A percentile compares a stretch with the other conserved stretches of the same genome.
These are phyloP conservation scores for Nevesoporus exiguus DNA, from an alignment of 768 basidiomycete genomes.

Conservation along the genomic window DNA sequence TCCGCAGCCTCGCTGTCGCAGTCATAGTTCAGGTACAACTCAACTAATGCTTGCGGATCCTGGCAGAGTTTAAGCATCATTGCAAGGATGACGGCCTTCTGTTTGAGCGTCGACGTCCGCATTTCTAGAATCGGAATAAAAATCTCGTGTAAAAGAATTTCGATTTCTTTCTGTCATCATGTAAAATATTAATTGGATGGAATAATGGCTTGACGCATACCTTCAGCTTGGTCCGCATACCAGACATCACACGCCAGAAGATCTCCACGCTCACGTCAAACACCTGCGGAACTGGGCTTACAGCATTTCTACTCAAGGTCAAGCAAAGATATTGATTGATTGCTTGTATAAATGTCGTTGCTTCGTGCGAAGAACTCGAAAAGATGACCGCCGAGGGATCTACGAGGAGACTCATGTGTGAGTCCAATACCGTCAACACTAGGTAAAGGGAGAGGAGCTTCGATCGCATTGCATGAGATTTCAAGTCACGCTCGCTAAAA, in stretches of 20 bases:
- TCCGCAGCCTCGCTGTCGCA: conserved; percentile 93
- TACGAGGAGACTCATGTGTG: conserved; percentile 86
- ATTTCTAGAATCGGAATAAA: conserved; percentile 98
- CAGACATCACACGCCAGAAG: conserved; percentile 93
- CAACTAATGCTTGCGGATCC: conserved; percentile 96
- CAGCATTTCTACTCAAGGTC: conserved; percentile 89
- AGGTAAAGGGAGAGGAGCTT: conserved; percentile 93
- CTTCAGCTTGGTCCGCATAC: conserved; percentile 95
- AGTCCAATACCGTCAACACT: conserved; percentile 86
- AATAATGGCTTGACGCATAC: conserved; percentile 35
- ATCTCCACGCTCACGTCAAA: conserved; percentile 99
- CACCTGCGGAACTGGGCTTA: conserved; percentile 92
- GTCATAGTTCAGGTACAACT: conserved; percentile 98
- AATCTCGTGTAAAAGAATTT: conserved; percentile 97
- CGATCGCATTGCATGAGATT: conserved; percentile 96
- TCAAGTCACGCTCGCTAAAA: conserved; percentile 86
- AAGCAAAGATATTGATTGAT: conserved; percentile 95
- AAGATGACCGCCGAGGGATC: conserved; percentile 89
- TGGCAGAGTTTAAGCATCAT: conserved; percentile 88
- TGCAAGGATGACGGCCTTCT: conserved; percentile 88
- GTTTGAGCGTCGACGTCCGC: conserved; percentile 92
- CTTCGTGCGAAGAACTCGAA: conserved; percentile 84
- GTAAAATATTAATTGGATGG: conserved; percentile 7
- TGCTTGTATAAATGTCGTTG: conserved; percentile 87
- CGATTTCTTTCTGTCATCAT: conserved; percentile 87